phyloP scores from a whole-genome alignment of 2,329 filamentous ascomycete species.

The Alternaria gaisen region DNA sequence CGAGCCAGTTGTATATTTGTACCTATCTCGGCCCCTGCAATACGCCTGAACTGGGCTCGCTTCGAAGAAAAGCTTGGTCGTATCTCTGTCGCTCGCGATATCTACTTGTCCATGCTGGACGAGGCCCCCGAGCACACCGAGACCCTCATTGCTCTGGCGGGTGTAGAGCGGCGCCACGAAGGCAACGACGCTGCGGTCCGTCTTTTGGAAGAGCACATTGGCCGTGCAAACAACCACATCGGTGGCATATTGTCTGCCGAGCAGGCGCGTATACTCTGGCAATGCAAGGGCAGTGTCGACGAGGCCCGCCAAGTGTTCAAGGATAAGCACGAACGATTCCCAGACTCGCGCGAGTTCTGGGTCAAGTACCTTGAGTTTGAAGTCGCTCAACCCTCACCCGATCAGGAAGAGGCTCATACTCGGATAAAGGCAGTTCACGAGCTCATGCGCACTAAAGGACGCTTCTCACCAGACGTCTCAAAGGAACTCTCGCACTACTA shows the following conservation, averaged over 20 bases:
- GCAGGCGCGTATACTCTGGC: slow-evolving; percentile 88
- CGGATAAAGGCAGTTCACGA: slow-evolving; percentile 84
- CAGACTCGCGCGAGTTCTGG: slow-evolving; percentile 90
- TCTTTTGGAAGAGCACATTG: slow-evolving; percentile 81
- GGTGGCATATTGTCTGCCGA: slow-evolving; percentile 89
- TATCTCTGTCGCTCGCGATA: slow-evolving; percentile 79
- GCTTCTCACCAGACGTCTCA: slow-evolving; percentile 71
- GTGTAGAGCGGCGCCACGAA: slow-evolving; percentile 82
- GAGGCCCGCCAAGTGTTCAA: slow-evolving; percentile 85
- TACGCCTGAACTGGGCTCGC: slow-evolving; percentile 89
- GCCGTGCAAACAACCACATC: slow-evolving; percentile 75
- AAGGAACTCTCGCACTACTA: slow-evolving; percentile 81
- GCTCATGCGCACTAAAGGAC: slow-evolving; percentile 76
- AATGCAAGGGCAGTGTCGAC: slow-evolving; percentile 79
- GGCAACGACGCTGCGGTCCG: slow-evolving; percentile 86
- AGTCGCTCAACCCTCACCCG: slow-evolving; percentile 77
- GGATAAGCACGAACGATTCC: slow-evolving; percentile 83
- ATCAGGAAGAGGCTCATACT: slow-evolving; percentile 69
- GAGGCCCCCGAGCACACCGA: slow-evolving; percentile 83
- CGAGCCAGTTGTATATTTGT: slow-evolving; percentile 86
- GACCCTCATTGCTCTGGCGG: slow-evolving; percentile 86
- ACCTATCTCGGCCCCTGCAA: slow-evolving; percentile 82
- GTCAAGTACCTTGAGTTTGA: slow-evolving; percentile 88
- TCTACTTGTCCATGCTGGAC: slow-evolving; percentile 82
- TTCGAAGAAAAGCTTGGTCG: slow-evolving; percentile 89